Evolutionary conservation across 1,284 basidiomycete species (phyloP).

Genomic region (Xerocomus amazonicus): DNA sequence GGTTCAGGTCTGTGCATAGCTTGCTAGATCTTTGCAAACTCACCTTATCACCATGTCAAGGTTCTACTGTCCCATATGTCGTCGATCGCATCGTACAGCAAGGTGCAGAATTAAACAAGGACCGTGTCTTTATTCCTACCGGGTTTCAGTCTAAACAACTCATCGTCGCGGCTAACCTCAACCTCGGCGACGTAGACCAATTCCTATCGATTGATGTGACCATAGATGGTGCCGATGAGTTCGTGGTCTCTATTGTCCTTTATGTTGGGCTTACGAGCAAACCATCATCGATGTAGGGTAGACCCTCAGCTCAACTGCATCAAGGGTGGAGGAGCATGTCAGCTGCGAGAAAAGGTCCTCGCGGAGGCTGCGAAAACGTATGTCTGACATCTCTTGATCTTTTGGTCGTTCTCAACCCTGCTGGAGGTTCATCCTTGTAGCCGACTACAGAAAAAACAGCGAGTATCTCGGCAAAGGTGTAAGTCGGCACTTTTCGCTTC

Average conservation of each 20-base stretch:
- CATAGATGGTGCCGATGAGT: conserved; percentile 98
- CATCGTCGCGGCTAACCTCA: conserved; percentile 79
- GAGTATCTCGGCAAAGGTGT: conserved; percentile 80
- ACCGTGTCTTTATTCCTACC: conserved; percentile 87
- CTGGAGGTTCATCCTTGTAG: conserved; percentile 85
- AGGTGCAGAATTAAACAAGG: conserved; percentile 72
- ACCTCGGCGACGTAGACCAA: conserved; percentile 89
- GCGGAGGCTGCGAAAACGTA: conserved; percentile 92
- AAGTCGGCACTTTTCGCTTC: conserved; percentile 30
- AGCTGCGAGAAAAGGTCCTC: conserved; percentile 94
- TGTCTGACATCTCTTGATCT: background rate
- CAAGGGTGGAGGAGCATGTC: conserved; percentile 97
- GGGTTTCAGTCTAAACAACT: conserved; percentile 97
- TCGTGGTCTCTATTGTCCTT: conserved; percentile 43
- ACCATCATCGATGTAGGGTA: conserved; percentile 52
- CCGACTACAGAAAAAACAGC: conserved; percentile 93
- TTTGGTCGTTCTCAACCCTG: conserved; percentile 6
- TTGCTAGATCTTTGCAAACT: background rate
- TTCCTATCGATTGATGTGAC: conserved; percentile 92
- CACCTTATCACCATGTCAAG: conserved; percentile 34
- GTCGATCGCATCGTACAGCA: conserved; percentile 93
- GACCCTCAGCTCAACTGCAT: conserved; percentile 89
- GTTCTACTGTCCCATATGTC: conserved; percentile 97
- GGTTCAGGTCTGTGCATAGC: conserved; percentile 61
- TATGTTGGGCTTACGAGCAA: background rate